phyloP scores from a whole-genome alignment of 2,329 filamentous ascomycete species.

The Arthrobotrys conoides region DNA sequence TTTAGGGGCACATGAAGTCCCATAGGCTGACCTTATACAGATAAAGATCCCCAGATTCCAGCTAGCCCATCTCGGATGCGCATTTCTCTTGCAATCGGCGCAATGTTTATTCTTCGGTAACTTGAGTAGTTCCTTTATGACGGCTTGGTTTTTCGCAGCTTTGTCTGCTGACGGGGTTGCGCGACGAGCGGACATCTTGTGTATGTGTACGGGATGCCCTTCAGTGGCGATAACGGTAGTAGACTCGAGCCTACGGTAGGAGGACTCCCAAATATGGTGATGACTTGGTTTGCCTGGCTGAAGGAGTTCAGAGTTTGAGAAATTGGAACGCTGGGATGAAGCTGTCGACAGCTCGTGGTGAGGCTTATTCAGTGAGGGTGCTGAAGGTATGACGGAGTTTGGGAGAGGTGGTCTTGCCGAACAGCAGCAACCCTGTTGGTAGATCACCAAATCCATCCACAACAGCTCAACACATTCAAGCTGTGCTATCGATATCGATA shows the following conservation, averaged over 20 bases:
- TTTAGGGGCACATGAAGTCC: neutral
- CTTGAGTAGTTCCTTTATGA: constrained; percentile 94
- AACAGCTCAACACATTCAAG: constrained; percentile 45
- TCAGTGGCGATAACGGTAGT: neutral
- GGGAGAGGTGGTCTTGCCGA: constrained; percentile 54
- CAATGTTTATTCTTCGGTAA: constrained; percentile 96
- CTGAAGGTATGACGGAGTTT: constrained; percentile 51
- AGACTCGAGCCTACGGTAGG: constrained; percentile 7
- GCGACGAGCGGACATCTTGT: constrained; percentile 81
- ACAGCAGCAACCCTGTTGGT: constrained; percentile 31
- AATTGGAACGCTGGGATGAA: constrained; percentile 5
- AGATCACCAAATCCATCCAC: constrained; percentile 32
- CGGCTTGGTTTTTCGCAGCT: constrained; percentile 91
- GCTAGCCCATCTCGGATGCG: constrained; percentile 98
- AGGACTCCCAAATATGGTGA: constrained; percentile 1
- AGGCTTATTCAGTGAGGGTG: constrained; percentile 27
- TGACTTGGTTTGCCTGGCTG: neutral
- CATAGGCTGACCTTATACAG: constrained; percentile 79
- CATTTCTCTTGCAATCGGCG: constrained; percentile 98
- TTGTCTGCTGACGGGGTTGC: constrained; percentile 83
- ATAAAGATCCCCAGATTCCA: constrained; percentile 98
- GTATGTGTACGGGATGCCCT: neutral
- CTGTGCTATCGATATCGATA: too few species aligned
- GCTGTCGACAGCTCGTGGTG: constrained; percentile 13
- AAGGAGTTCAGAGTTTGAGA: neutral